Percentiles rank a stretch among this genome's conserved stretches.
Conservation (phyloP, 208 protist genomes). For the Trichomonas gallinae region DNA sequence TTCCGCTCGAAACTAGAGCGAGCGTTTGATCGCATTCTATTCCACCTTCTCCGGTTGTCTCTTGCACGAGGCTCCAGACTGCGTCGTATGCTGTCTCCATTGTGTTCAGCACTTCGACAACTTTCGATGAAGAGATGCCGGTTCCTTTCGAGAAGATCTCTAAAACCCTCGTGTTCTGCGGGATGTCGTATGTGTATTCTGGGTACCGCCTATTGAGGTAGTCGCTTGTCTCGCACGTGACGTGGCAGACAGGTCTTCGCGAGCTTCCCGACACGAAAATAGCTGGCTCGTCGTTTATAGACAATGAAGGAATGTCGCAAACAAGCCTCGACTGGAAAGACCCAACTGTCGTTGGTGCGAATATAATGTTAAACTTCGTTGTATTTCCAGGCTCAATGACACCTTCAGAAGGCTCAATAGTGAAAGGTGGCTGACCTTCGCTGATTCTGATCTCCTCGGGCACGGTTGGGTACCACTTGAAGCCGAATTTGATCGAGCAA, state of each 20-base stretch:
- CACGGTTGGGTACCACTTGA: conserved; percentile 39
- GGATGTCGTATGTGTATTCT: background rate
- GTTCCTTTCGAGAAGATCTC: background rate
- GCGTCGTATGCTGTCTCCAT: background rate
- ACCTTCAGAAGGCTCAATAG: conserved; percentile 52
- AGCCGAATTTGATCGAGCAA: conserved; percentile 56
- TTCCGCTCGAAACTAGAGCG: background rate
- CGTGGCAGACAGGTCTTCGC: conserved; percentile 76
- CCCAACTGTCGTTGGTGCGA: conserved; percentile 57
- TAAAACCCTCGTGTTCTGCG: background rate
- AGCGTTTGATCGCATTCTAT: background rate
- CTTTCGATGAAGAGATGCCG: no score
- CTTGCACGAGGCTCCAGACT: background rate
- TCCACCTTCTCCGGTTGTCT: background rate
- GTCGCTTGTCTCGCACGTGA: conserved; percentile 66
- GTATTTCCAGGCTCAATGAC: conserved; percentile 44
- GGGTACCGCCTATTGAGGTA: conserved; percentile 40
- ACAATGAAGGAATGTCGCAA: background rate
- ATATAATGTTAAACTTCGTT: conserved; percentile 57
- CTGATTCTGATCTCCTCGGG: background rate
- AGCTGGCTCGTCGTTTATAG: background rate
- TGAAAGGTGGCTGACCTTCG: conserved; percentile 44
- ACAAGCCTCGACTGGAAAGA: conserved; percentile 10
- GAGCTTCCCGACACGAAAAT: conserved; percentile 58
- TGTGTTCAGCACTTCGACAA: background rate